These are phyloP conservation scores for Dissophora globulifera DNA, from an alignment of 192 early-diverging fungal species.

Conservation along the genomic window DNA sequence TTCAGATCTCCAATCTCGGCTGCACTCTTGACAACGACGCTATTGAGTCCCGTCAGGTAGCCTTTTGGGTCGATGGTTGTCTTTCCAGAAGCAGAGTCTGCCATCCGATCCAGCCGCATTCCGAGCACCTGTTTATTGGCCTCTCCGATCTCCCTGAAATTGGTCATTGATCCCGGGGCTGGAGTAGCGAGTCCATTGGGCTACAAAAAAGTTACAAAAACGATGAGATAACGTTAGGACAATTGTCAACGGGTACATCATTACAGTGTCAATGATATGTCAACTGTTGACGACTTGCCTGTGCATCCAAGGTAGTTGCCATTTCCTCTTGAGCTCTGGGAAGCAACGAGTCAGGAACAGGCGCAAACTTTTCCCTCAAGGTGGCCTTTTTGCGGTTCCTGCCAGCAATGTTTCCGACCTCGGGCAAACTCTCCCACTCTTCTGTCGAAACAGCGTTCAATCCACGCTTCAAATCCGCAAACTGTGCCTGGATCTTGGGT, in stretches of 20 bases:
- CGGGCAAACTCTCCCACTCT: slow-evolving; percentile 86
- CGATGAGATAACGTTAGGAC: no score
- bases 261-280: neutral
- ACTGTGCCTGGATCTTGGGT: slow-evolving; percentile 89
- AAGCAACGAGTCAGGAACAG: slow-evolving; percentile 73
- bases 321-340: slow-evolving; percentile 64
- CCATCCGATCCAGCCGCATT: slow-evolving; percentile 90
- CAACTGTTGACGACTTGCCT: no score
- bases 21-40: slow-evolving; percentile 79
- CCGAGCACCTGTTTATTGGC: slow-evolving; percentile 93
- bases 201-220: slow-evolving; percentile 5
- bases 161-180: slow-evolving; percentile 74
- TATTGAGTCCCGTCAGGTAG: slow-evolving; percentile 93
- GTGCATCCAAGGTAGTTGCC: slow-evolving; percentile 71
- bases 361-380: slow-evolving; percentile 62
- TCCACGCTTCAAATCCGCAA: slow-evolving; percentile 90
- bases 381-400: slow-evolving; percentile 76
- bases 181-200: slow-evolving; percentile 72
- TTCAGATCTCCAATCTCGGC: slow-evolving; percentile 91
- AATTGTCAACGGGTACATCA: neutral
- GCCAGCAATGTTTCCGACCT: slow-evolving; percentile 87
- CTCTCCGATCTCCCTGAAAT: slow-evolving; percentile 93
- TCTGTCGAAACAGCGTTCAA: slow-evolving; percentile 79
- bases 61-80: slow-evolving; percentile 96
- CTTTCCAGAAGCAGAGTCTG: slow-evolving; percentile 87